These are phyloP conservation scores for Pseudocercospora cruenta DNA, from an alignment of 2,329 filamentous ascomycete genomes.

Conservation along the genomic window DNA sequence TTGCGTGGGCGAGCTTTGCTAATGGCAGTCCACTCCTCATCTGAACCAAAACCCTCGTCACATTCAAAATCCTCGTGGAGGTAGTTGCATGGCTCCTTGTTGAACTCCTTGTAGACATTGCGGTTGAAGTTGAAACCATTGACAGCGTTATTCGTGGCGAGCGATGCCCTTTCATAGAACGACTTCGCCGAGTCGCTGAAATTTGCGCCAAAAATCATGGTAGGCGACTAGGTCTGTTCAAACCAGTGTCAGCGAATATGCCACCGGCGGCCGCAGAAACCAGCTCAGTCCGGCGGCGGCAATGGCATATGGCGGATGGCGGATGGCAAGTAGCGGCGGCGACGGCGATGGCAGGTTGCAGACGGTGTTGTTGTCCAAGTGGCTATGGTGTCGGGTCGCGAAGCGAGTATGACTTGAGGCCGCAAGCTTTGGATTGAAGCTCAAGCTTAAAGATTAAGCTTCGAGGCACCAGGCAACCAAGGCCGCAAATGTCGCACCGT, in stretches of 20 bases:
- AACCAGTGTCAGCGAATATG: neutral
- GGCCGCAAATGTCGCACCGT: neutral
- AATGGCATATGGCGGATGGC: neutral
- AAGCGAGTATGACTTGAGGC: neutral
- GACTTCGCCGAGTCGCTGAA: constrained; percentile 8
- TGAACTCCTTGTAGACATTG: constrained; percentile 2
- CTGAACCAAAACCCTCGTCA: constrained; percentile 11
- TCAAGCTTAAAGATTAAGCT: constrained; percentile 3
- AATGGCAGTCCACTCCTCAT: constrained; percentile 12
- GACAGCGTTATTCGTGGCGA: neutral
- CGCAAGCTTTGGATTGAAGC: neutral
- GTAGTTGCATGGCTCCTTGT: constrained; percentile 5
- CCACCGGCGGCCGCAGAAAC: neutral
- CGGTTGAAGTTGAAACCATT: constrained; percentile 13
- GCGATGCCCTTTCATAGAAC: constrained; percentile 3
- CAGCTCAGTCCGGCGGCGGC: neutral
- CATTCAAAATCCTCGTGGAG: constrained; percentile 12
- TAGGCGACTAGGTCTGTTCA: neutral
- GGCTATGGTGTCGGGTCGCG: neutral
- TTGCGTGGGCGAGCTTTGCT: neutral
- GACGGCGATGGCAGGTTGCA: neutral
- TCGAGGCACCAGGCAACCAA: neutral
- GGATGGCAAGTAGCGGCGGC: neutral
- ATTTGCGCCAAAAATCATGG: constrained; percentile 12
- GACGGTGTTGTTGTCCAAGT: neutral